Evolutionary conservation across 306 rosid species (phyloP).

Genomic region (Canavalia ensiformis): DNA sequence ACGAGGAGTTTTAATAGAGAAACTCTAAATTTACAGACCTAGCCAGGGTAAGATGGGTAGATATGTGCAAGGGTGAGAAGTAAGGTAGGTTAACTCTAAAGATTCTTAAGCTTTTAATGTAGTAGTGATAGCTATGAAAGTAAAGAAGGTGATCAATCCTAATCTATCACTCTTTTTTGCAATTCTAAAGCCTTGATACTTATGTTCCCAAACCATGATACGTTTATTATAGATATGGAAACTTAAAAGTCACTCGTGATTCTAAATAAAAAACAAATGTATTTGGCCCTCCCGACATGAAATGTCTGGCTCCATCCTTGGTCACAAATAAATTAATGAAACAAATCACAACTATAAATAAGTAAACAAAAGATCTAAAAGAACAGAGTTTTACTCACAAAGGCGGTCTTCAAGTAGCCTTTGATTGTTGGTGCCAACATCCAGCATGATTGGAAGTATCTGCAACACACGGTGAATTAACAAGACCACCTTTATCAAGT

Average conservation of each 20-base stretch:
- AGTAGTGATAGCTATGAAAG: conserved; percentile 3
- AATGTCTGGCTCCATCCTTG: conserved; percentile 23
- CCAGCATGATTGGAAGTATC: conserved; percentile 98
- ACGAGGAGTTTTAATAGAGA: not conserved
- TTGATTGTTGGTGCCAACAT: conserved; percentile 96
- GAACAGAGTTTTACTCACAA: conserved; percentile 70
- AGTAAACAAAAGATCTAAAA: conserved; percentile 33
- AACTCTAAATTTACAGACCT: not conserved
- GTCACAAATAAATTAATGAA: conserved; percentile 23
- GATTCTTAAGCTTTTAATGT: conserved; percentile 27
- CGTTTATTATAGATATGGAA: conserved; percentile 21
- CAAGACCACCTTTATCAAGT: conserved; percentile 21
- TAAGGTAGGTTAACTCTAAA: conserved; percentile 19
- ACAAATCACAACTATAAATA: conserved; percentile 34
- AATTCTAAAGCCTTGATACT: not conserved
- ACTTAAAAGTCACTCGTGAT: not conserved
- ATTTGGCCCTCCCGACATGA: conserved; percentile 14
- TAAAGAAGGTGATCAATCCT: conserved; percentile 7
- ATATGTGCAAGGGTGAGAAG: conserved; percentile 9
- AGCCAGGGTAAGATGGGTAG: conserved; percentile 16
- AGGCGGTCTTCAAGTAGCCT: conserved; percentile 90
- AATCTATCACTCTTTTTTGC: not conserved
- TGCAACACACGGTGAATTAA: conserved; percentile 53
- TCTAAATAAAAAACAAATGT: conserved; percentile 1
- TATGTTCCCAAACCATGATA: conserved; percentile 5